Evolutionary conservation across 73 alveolate species (phyloP).

Genomic region (Blepharisma japonicum): DNA sequence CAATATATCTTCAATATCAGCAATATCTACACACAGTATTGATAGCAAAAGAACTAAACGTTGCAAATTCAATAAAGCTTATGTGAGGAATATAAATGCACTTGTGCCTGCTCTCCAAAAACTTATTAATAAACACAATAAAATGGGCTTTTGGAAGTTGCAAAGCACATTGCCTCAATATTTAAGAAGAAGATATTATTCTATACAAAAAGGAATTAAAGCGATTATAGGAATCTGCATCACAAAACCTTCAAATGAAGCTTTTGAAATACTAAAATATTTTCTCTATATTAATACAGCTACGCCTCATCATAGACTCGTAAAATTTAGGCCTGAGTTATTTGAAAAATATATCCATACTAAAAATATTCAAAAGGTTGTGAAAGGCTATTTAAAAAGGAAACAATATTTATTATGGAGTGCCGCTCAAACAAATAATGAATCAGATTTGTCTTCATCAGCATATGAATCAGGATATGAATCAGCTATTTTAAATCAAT

Average conservation of each 20-base stretch:
- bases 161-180: neutral
- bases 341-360: neutral
- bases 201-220: slow-evolving; percentile 28
- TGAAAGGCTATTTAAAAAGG: neutral
- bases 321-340: neutral
- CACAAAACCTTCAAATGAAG: neutral
- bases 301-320: neutral
- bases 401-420: neutral
- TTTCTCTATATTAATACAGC: neutral
- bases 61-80: neutral
- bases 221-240: slow-evolving; percentile 8
- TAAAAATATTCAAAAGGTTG: slow-evolving; percentile 15
- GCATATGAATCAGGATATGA: no score
- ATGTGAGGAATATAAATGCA: neutral
- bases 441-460: no score
- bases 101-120: slow-evolving; percentile 18
- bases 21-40: neutral
- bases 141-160: neutral
- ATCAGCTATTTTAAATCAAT: no score
- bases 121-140: neutral
- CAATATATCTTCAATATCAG: no score
- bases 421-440: neutral
- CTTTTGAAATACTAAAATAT: slow-evolving; percentile 22
- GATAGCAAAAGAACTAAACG: neutral
- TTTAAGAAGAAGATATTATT: slow-evolving; percentile 20